phyloP scores from a whole-genome alignment of 2,329 filamentous ascomycete species.

The Aspergillus tubingensis region DNA sequence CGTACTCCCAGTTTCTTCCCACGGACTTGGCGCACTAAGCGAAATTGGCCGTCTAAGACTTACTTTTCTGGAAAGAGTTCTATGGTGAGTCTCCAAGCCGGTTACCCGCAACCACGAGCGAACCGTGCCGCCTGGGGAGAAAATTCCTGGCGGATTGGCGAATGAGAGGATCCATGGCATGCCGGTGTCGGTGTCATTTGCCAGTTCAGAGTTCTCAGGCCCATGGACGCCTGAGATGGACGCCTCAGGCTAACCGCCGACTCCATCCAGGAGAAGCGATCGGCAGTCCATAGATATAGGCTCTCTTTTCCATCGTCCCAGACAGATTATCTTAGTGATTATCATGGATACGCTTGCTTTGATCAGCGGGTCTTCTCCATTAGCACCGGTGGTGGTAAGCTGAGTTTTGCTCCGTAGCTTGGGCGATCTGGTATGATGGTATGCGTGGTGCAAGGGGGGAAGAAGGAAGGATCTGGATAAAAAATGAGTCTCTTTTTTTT shows the following conservation, averaged over 20 bases:
- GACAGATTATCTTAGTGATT: not conserved
- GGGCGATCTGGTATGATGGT: not conserved
- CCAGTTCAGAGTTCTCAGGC: not conserved
- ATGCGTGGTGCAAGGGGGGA: not conserved
- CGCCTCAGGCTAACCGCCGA: not conserved
- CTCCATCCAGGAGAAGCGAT: not conserved
- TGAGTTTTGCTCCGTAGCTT: not conserved
- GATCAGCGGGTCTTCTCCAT: not conserved
- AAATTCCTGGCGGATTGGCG: slow-evolving; percentile 1
- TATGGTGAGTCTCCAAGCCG: not conserved
- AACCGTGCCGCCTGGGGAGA: slow-evolving; percentile 16
- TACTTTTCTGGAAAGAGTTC: slow-evolving; percentile 2
- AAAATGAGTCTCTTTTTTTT: not conserved
- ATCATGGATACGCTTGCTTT: not conserved
- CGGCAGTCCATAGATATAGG: not conserved
- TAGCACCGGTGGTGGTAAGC: not conserved
- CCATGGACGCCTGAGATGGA: not conserved
- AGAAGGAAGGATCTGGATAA: not conserved
- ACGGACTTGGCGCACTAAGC: slow-evolving; percentile 3
- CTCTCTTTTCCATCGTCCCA: not conserved
- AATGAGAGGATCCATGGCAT: not conserved
- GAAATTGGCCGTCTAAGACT: not conserved
- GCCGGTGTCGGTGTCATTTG: not conserved
- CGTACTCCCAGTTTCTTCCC: slow-evolving; percentile 2
- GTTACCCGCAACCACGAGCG: slow-evolving; percentile 8